These are phyloP conservation scores for Friedmanniomyces endolithicus DNA, from an alignment of 495 filamentous ascomycete species.

Conservation along the genomic window DNA sequence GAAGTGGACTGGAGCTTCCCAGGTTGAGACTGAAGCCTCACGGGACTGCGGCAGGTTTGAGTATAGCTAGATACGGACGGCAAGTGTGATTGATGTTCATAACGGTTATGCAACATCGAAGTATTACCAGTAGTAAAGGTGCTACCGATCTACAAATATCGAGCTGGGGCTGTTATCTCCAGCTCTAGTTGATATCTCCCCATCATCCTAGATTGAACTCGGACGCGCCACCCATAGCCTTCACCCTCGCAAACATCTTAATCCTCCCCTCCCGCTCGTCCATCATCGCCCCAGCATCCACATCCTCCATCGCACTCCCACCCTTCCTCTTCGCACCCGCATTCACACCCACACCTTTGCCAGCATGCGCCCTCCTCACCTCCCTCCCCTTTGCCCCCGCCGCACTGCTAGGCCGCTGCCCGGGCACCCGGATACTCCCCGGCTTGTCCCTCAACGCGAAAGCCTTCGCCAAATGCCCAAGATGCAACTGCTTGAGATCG, in stretches of 20 bases:
- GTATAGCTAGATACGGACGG: too few relatives aligned
- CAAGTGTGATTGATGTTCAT: too few relatives aligned
- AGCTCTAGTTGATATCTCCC: too few relatives aligned
- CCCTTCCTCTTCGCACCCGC: slow-evolving; percentile 13
- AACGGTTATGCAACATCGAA: too few relatives aligned
- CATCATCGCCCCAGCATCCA: slow-evolving; percentile 20
- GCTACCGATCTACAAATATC: too few relatives aligned
- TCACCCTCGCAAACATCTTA: slow-evolving; percentile 75
- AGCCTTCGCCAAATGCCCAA: slow-evolving; percentile 87
- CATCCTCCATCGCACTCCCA: slow-evolving; percentile 32
- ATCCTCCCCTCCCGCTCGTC: slow-evolving; percentile 52
- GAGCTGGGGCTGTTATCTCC: too few relatives aligned
- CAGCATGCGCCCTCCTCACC: slow-evolving; percentile 26
- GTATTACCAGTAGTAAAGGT: too few relatives aligned
- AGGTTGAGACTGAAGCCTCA: too few relatives aligned
- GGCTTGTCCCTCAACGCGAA: slow-evolving; percentile 83
- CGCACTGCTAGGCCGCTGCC: slow-evolving; percentile 30
- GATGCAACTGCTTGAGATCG: slow-evolving; percentile 74
- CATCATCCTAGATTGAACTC: slow-evolving; percentile 81
- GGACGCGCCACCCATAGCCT: slow-evolving; percentile 63
- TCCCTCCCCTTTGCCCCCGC: slow-evolving; percentile 36
- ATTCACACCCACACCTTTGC: slow-evolving; percentile 32
- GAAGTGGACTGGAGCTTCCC: too few relatives aligned
- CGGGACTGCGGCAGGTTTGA: too few relatives aligned
- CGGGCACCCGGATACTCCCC: slow-evolving; percentile 67